These are phyloP conservation scores for Domatiomyces globalis DNA, from an alignment of 2,329 filamentous ascomycete species.

Conservation along the genomic window DNA sequence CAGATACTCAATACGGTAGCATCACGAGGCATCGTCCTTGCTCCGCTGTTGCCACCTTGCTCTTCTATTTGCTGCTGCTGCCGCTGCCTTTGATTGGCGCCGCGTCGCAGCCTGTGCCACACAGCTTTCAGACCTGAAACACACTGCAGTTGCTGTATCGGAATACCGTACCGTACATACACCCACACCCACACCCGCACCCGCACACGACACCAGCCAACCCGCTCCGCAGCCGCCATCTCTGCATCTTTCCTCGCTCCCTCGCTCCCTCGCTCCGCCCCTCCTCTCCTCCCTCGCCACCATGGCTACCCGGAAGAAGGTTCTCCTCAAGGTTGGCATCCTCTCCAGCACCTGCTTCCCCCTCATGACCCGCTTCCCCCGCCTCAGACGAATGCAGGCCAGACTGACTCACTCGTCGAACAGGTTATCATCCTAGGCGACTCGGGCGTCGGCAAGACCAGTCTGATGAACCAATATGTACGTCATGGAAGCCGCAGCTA, in stretches of 20 bases:
- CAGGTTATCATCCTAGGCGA: conserved; percentile 98
- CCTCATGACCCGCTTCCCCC: no score
- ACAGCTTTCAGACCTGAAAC: neutral
- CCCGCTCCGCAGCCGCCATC: neutral
- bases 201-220: no score
- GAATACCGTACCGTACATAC: no score
- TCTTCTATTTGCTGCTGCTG: neutral
- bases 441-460: conserved; percentile 97
- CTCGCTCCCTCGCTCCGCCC: neutral
- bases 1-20: neutral
- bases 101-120: neutral
- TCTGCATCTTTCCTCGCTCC: neutral
- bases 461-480: conserved; percentile 99
- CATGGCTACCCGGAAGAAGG: conserved; percentile 80
- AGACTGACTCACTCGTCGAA: conserved; percentile 6
- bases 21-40: neutral
- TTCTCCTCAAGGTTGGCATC: conserved; percentile 61
- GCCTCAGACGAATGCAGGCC: conserved; percentile 2
- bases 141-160: neutral
- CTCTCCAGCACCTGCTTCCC: no score
- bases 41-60: neutral
- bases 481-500: conserved; percentile 22
- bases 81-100: neutral
- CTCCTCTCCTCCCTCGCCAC: conserved; percentile 1
- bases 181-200: no score